Conservation (phyloP, 164 flowering plant species). For the Aristolochia contorta region DNA sequence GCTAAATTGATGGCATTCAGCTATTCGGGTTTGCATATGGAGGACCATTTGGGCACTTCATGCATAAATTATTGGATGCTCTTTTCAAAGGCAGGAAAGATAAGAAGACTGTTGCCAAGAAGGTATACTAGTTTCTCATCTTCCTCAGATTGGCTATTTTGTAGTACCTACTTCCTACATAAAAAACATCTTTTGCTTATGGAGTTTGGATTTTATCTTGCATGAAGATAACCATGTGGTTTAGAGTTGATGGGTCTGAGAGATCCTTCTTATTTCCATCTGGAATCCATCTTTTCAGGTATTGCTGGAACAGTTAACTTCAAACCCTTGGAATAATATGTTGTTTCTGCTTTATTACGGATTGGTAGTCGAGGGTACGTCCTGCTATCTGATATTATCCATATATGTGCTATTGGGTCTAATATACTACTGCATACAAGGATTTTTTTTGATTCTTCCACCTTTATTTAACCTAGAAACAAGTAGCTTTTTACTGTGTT, state of each 20-base stretch:
- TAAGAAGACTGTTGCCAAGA: constrained; percentile 66
- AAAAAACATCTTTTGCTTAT: too few species aligned
- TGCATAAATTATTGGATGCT: constrained; percentile 60
- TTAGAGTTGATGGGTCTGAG: too few species aligned
- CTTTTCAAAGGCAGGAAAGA: constrained; percentile 91
- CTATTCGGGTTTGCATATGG: constrained; percentile 72
- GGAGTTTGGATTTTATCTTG: too few species aligned
- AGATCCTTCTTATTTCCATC: too few species aligned
- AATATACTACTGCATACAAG: too few species aligned
- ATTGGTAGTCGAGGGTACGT: constrained; percentile 64
- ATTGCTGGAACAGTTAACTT: constrained; percentile 69
- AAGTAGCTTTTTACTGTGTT: too few species aligned
- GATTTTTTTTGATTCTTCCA: too few species aligned
- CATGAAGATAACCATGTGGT: too few species aligned
- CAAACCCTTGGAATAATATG: constrained; percentile 84
- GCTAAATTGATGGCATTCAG: constrained; percentile 28
- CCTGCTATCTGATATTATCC: neutral
- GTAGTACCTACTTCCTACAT: neutral
- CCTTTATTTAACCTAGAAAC: too few species aligned
- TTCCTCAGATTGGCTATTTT: neutral
- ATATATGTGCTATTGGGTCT: neutral
- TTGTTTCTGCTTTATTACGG: constrained; percentile 83
- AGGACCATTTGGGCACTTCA: constrained; percentile 88
- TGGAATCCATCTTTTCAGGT: constrained; percentile 34
- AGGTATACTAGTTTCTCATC: constrained; percentile 38